phyloP scores from a whole-genome alignment of 208 protist species.

The Leptomonas pyrrhocoris region DNA sequence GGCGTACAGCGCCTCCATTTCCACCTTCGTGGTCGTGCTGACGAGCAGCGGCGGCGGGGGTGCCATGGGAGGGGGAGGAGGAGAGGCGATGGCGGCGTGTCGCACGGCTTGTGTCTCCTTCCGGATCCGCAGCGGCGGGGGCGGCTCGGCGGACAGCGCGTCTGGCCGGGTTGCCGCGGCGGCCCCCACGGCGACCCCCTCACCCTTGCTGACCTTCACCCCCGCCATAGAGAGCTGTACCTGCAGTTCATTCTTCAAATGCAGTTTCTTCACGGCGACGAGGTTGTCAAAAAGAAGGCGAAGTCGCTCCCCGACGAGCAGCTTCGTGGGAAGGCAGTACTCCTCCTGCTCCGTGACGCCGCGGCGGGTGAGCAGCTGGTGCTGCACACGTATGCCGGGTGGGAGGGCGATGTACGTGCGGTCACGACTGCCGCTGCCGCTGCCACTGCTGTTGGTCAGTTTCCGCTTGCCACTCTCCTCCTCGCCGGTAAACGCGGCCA shows the following conservation, averaged over 20 bases:
- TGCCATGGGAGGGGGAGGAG: not conserved
- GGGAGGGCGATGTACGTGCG: conserved; percentile 52
- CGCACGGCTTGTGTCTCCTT: conserved; percentile 17
- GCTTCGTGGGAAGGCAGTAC: conserved; percentile 51
- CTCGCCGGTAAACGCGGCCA: conserved; percentile 10
- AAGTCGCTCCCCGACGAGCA: conserved; percentile 68
- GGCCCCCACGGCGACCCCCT: not conserved
- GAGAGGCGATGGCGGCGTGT: not conserved
- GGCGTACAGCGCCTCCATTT: conserved; percentile 38
- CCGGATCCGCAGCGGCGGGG: conserved; percentile 29
- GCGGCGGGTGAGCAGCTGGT: conserved; percentile 65
- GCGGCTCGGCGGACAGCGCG: conserved; percentile 13
- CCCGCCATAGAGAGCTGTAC: conserved; percentile 18
- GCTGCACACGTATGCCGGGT: conserved; percentile 47
- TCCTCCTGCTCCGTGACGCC: conserved; percentile 59
- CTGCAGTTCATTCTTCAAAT: conserved; percentile 7
- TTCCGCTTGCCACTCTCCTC: conserved; percentile 14
- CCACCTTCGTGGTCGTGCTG: conserved; percentile 36
- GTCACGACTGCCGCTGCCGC: not conserved
- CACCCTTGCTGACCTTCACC: conserved; percentile 6
- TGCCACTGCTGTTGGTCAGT: not conserved
- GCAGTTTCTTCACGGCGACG: conserved; percentile 32
- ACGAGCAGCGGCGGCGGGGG: conserved; percentile 10
- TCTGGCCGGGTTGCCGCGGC: not conserved
- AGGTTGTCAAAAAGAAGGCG: conserved; percentile 63